Evolutionary conservation across 225 moss, liverwort and hornwort genomes (phyloP).

Genomic region (Rhytidiadelphus loreus): DNA sequence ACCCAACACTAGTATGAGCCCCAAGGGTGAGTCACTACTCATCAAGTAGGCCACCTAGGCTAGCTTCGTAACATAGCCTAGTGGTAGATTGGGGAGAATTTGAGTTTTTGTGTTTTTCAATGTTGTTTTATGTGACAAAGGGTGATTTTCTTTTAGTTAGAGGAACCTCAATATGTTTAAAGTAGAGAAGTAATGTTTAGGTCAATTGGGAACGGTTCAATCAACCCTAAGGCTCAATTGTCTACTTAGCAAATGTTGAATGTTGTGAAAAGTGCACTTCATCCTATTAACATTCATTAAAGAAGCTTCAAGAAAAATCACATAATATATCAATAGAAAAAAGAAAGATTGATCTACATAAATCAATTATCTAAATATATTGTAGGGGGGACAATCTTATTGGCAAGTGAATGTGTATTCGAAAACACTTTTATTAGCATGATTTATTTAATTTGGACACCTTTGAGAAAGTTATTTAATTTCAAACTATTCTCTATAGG

Average conservation of each 20-base stretch:
- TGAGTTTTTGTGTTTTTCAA: background rate
- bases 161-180: background rate
- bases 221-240: too few species aligned
- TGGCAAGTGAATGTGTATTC: background rate
- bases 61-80: background rate
- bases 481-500: background rate
- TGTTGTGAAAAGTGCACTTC: background rate
- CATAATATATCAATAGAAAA: background rate
- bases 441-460: too few species aligned
- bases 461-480: background rate
- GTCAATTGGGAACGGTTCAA: too few species aligned
- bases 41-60: too few species aligned
- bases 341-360: background rate
- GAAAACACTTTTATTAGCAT: background rate
- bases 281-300: background rate
- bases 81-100: background rate
- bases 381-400: background rate
- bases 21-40: background rate
- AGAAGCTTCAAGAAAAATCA: background rate
- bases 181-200: too few species aligned
- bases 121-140: background rate
- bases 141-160: background rate
- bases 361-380: background rate
- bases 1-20: too few species aligned
- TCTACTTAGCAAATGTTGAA: background rate